Evolutionary conservation across 768 basidiomycete species (phyloP), one percentile per base, ranked within the genome.

Genomic region (Panaeolus cyanescens): DNA sequence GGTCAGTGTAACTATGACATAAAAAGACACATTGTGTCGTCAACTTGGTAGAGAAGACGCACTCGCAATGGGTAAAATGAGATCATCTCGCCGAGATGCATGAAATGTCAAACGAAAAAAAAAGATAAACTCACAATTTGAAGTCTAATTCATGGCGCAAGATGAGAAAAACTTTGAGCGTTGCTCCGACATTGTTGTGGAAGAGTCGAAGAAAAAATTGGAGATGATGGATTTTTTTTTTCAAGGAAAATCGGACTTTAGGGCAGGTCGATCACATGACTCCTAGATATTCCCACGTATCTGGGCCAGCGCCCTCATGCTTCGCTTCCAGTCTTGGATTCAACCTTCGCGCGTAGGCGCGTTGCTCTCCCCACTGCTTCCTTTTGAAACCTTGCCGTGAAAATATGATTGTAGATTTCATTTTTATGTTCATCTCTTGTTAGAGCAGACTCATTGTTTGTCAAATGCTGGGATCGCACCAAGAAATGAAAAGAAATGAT

Each of bases 1-100:
- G 81, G 84, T 92, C 91, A 92, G 91, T 88, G 91, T 92, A 92
- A 92, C 91, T 91, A 92, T 92, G 91, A 92, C 91, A 89, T 83
- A 79, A 82, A 80, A 72, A 72, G 72, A 72, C 79, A 77, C 89
- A 86, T 81, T 64, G 85, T 74, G 70, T 73, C 79, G 73, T 74
- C 70, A 75, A 78, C 80, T 78, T 82, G 83, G 85, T 85, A 78
- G 70, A 68, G 77, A 72, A 72, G 71, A 73, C 77, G 79, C 78
- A 75, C 86, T 87, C 83, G 76, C 73, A 55, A 42, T 78, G 67
- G 69, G 74, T 72, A 71, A 59, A 64, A 64, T 74, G 73, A 67
- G 69, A 70, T 88, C 90, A 91, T 91, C 90, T 71, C 80, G 81
- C 79, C 68, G 66, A 64, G 45, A 50, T 50, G 45, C 45, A 25